Evolutionary conservation across 1,139 yeast species (phyloP), one percentile per base, ranked within the genome.

Genomic region (Eremothecium gossypii): DNA sequence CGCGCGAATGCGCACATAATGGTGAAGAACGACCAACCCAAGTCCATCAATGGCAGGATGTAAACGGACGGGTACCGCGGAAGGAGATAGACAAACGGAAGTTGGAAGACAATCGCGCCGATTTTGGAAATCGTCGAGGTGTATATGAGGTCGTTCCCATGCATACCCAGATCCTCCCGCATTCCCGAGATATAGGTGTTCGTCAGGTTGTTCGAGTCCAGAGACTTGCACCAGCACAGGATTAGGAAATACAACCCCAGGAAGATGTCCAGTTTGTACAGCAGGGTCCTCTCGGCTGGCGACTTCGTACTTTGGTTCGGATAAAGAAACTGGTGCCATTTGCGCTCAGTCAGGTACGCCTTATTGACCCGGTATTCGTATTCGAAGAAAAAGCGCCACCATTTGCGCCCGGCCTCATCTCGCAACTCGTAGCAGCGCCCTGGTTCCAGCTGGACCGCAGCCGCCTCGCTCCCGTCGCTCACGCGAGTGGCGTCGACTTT

Each of bases 131-230:
- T 64, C 10, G 77, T 76, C 41, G 74, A 75, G 2, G 83, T 76
- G 53, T 76, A 65, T 45, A 74, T 78, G 58, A 76, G 73, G 51
- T 80, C 83, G 49, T 77, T 78, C n/a, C 84, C 84, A 48, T 68
- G 60, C 76, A 83, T 73, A 27, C 69, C 65, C 36, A 82, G 64
- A 40, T 70, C 77, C 51, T 76, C 76, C 48, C 74, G 66, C 70
- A 82, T 68, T 9, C 81, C 79, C 12, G 81, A 73, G 38, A 80
- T 78, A 56, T 81, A 82, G n/a, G 87, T 86, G 55, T 77, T 78
- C 43, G 76, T 74, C 41, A 77, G 65, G 53, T 63, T 65, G 38
- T 77, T 68, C 45, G 73, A 73, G 57, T 82, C 89, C 41, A 82
- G 65, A 44, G 77, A 77, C 55, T 81, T 81, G 40, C 78, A 79